phyloP scores from a whole-genome alignment of 2,329 filamentous ascomycete species.

The Chrysoporthe austroafricana region DNA sequence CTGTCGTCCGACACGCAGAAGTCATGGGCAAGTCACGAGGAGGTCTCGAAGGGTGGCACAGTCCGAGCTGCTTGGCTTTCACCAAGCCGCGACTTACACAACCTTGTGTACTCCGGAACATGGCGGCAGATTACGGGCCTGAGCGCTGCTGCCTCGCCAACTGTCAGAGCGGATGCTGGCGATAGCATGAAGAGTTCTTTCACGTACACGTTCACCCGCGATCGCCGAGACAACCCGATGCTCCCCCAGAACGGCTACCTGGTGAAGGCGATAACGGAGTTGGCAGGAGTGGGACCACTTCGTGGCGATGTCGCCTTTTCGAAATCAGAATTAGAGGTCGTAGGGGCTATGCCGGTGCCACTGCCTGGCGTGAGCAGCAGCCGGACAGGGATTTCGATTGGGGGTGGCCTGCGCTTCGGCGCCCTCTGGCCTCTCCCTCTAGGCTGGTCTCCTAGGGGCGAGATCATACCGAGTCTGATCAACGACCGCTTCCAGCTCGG shows the following conservation, averaged over 20 bases:
- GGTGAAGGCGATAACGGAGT: slow-evolving; percentile 74
- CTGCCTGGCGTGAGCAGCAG: slow-evolving; percentile 68
- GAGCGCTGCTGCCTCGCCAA: slow-evolving; percentile 74
- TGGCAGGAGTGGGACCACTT: slow-evolving; percentile 85
- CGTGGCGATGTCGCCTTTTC: slow-evolving; percentile 91
- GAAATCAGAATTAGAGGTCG: slow-evolving; percentile 86
- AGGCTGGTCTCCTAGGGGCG: slow-evolving; percentile 54
- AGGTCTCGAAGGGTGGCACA: slow-evolving; percentile 78
- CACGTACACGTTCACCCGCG: slow-evolving; percentile 78
- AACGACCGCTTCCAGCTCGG: slow-evolving; percentile 96
- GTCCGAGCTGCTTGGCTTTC: slow-evolving; percentile 77
- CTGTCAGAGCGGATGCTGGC: slow-evolving; percentile 81
- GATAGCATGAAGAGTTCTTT: slow-evolving; percentile 89
- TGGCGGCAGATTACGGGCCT: slow-evolving; percentile 92
- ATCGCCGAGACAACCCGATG: slow-evolving; percentile 82
- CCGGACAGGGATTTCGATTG: slow-evolving; percentile 79
- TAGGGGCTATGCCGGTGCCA: slow-evolving; percentile 73
- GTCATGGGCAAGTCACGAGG: slow-evolving; percentile 92
- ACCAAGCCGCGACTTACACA: slow-evolving; percentile 68
- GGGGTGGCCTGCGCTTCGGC: slow-evolving; percentile 79
- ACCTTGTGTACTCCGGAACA: slow-evolving; percentile 76
- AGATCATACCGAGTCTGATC: slow-evolving; percentile 72
- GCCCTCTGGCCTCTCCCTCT: slow-evolving; percentile 80
- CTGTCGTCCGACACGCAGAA: slow-evolving; percentile 86
- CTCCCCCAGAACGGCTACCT: slow-evolving; percentile 84